Evolutionary conservation across 2,329 filamentous ascomycete species (phyloP), one percentile per base, ranked within the genome.

Genomic region (Fusarium miscanthi): DNA sequence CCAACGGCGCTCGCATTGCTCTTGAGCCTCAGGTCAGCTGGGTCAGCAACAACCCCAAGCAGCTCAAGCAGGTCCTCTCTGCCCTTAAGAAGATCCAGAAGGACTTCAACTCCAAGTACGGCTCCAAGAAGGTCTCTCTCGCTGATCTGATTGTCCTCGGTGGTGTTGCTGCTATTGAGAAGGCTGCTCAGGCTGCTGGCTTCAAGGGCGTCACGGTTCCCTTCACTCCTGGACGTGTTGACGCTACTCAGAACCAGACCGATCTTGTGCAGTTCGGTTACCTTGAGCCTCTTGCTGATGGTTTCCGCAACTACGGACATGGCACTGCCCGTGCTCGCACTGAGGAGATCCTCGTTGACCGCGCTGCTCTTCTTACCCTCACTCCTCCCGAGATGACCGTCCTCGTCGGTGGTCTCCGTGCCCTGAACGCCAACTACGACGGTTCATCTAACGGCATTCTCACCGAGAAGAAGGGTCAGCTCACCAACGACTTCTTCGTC

Each of bases 401-500:
- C 9, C 86, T 94, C 1, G 81, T 94, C 27, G 93, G 92, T 73
- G 93, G 93, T 80, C 84, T 95, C 59, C 92, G 93, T 74, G 88
- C 86, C 3, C 84, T 95, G 58, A 88, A 89, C 78, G 84, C 88
- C 79, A 95, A 94, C 85, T 93, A 86, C 70, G 91, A 94, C 75
- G 90, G 90, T 45, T 93, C 91, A 1, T 79, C 84, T 30, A 82
- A 88, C 64, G 93, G 93, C 66, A 87, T 94, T 64, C 86, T 94
- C 78, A 95, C 93, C 63, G 85, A 86, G 74, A 85, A 85, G 12
- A 90, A 91, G 2, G 93, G 93, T 45, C 82, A 88, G 74, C 85
- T 95, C 76, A 93, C 90, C 78, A 94, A 93, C 82, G 93, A 94
- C 83, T 95, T 94, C 87, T 95, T 95, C 78, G 87, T 93, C 81